phyloP scores from a whole-genome alignment of 1,284 basidiomycete species.

The Coniferiporia sulphurascens region DNA sequence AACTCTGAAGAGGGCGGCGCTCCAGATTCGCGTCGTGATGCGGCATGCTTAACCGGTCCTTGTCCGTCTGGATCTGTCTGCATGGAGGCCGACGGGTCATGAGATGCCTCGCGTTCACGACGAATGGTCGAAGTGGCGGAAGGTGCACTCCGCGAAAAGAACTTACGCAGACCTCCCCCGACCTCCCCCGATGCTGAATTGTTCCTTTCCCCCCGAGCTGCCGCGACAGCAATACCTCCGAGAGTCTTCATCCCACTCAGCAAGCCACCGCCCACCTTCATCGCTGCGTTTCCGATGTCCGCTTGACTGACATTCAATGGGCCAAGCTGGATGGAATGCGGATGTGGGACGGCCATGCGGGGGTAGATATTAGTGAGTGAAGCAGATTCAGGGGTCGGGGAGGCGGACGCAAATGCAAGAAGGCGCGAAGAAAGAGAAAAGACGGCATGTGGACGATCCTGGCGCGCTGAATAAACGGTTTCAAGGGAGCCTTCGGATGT shows the following conservation, averaged over 20 bases:
- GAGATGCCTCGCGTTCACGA: slow-evolving; percentile 8
- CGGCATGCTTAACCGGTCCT: slow-evolving; percentile 23
- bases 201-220: slow-evolving; percentile 30
- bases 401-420: slow-evolving; percentile 53
- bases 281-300: slow-evolving; percentile 50
- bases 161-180: slow-evolving; percentile 28
- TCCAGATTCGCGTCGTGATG: slow-evolving; percentile 20
- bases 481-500: slow-evolving; percentile 12
- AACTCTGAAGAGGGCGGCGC: neutral
- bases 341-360: slow-evolving; percentile 23
- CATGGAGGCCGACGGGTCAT: neutral
- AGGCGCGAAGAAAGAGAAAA: slow-evolving; percentile 60
- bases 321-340: slow-evolving; percentile 22
- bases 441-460: slow-evolving; percentile 36
- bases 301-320: slow-evolving; percentile 30
- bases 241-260: slow-evolving; percentile 60
- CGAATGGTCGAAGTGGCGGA: slow-evolving; percentile 30
- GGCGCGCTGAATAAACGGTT: slow-evolving; percentile 15
- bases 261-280: slow-evolving; percentile 56
- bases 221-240: slow-evolving; percentile 58
- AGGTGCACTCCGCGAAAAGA: slow-evolving; percentile 65
- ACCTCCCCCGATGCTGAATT: slow-evolving; percentile 18
- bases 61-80: neutral
- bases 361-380: slow-evolving; percentile 21
- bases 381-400: slow-evolving; percentile 28